Evolutionary conservation across 192 early-diverging fungal genomes (phyloP).

Genomic region (Backusella tuberculispora): DNA sequence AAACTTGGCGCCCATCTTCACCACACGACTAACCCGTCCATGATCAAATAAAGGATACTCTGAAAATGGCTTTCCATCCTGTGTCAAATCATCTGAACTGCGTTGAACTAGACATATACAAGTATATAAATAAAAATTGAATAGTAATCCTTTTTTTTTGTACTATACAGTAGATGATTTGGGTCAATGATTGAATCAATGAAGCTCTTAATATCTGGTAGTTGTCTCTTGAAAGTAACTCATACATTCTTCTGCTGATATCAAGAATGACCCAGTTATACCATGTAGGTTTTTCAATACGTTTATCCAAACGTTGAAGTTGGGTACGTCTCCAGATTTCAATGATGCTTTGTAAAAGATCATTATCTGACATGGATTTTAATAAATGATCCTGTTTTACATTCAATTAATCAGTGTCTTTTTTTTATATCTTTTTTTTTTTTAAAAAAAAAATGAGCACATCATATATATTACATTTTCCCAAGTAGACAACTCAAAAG

Average conservation of each 20-base stretch:
- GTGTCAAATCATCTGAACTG: background rate
- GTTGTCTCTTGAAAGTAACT: background rate
- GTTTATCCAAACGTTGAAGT: background rate
- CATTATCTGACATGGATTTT: background rate
- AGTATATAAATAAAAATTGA: background rate
- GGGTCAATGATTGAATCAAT: background rate
- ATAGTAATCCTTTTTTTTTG: background rate
- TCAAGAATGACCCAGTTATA: constrained; percentile 6
- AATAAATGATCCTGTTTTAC: background rate
- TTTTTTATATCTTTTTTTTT: background rate
- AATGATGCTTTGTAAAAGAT: background rate
- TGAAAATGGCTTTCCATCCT: background rate
- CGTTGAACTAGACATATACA: background rate
- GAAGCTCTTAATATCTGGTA: background rate
- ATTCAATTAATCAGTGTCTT: background rate
- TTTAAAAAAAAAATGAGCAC: background rate
- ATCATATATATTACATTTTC: background rate
- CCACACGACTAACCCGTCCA: background rate
- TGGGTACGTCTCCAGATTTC: background rate
- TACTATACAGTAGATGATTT: constrained; percentile 4
- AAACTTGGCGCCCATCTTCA: constrained; percentile 1
- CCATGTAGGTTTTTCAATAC: background rate
- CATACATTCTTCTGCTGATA: constrained; percentile 2
- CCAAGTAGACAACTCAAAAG: constrained; percentile 4
- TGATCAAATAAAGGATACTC: constrained; percentile 5